Conservation (phyloP, 1,284 basidiomycete genomes). For the Austroboletus novae-zelandiae region DNA sequence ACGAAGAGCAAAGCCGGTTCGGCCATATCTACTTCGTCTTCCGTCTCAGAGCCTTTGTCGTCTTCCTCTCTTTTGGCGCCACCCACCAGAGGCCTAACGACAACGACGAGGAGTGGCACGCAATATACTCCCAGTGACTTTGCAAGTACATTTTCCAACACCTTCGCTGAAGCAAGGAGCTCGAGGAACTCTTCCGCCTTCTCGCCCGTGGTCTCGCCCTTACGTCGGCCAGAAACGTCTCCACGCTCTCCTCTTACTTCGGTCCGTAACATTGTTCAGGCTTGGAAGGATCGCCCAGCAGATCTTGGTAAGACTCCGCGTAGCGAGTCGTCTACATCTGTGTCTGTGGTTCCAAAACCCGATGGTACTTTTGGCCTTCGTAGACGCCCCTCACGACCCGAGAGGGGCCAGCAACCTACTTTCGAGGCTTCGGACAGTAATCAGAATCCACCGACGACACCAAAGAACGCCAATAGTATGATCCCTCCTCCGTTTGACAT, state of each 20-base stretch:
- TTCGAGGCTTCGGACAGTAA: conserved; percentile 14
- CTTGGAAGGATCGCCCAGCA: conserved; percentile 73
- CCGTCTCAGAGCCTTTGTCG: conserved; percentile 30
- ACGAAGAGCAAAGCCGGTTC: conserved; percentile 42
- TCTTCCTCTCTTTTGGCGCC: conserved; percentile 42
- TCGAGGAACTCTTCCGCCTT: conserved; percentile 20
- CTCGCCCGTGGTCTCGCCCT: conserved; percentile 27
- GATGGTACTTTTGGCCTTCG: conserved; percentile 65
- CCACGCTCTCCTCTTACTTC: conserved; percentile 68
- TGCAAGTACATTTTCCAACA: conserved; percentile 33
- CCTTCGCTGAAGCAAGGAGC: conserved; percentile 31
- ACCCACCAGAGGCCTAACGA: conserved; percentile 25
- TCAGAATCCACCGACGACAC: conserved; percentile 24
- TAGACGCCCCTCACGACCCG: conserved; percentile 51
- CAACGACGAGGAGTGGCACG: conserved; percentile 24
- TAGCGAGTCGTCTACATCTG: conserved; percentile 24
- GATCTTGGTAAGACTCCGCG: conserved; percentile 28
- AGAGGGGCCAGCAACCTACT: conserved; percentile 19
- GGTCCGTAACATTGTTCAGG: conserved; percentile 75
- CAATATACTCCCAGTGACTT: conserved; percentile 34
- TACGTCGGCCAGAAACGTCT: conserved; percentile 53
- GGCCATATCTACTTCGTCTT: conserved; percentile 24
- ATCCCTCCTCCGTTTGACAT: conserved; percentile 47
- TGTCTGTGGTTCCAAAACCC: conserved; percentile 18
- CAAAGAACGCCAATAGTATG: conserved; percentile 31